phyloP scores from a whole-genome alignment of 345 rosid species.

The Citrus cavaleriei region DNA sequence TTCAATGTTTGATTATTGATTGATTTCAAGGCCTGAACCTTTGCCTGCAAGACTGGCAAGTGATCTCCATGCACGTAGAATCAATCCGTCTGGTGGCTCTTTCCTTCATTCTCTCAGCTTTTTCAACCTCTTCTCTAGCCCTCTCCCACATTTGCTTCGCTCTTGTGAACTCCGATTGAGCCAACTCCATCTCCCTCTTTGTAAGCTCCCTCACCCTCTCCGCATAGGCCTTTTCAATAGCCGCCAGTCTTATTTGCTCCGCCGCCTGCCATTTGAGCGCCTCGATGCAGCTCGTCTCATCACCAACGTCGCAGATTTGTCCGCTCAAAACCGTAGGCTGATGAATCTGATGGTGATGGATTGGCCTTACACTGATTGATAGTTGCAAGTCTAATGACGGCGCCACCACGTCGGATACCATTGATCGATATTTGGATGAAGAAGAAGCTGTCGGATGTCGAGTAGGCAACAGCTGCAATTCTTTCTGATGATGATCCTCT shows the following conservation, averaged over 20 bases:
- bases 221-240: conserved; percentile 86
- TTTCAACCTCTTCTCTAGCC: conserved; percentile 78
- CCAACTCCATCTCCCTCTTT: conserved; percentile 88
- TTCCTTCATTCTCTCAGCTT: conserved; percentile 79
- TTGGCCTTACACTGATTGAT: conserved; percentile 72
- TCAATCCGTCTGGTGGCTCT: conserved; percentile 64
- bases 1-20: no score
- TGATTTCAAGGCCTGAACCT: conserved; percentile 59
- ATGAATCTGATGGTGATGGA: conserved; percentile 21
- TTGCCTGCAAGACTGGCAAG: conserved; percentile 97
- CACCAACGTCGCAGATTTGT: conserved; percentile 23
- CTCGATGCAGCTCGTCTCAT: conserved; percentile 39
- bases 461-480: conserved; percentile 80
- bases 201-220: conserved; percentile 93
- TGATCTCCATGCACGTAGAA: conserved; percentile 84
- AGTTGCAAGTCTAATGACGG: conserved; percentile 84
- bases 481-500: conserved; percentile 61
- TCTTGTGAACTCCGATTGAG: conserved; percentile 81
- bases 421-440: conserved; percentile 20
- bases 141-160: conserved; percentile 90
- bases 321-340: conserved; percentile 24
- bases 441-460: conserved; percentile 35
- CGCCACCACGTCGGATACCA: conserved; percentile 7
- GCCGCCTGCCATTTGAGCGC: conserved; percentile 91
- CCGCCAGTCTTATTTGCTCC: conserved; percentile 79